These are phyloP conservation scores for Gremmenia infestans DNA, from an alignment of 2,329 filamentous ascomycete genomes.

Conservation along the genomic window DNA sequence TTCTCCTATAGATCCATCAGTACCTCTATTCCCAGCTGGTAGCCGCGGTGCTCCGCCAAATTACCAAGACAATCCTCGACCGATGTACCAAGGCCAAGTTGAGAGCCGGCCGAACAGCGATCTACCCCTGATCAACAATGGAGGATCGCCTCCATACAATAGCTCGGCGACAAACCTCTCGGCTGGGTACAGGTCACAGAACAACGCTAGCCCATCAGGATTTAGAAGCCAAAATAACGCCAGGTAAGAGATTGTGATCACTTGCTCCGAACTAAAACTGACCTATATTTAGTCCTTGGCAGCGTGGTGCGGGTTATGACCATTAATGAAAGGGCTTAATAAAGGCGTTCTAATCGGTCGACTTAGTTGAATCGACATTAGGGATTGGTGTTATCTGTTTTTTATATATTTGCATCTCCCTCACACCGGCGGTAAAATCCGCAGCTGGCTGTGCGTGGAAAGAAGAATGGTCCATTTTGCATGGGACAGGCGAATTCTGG, in stretches of 20 bases:
- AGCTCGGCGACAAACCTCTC: conserved; percentile 32
- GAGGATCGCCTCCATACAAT: conserved; percentile 25
- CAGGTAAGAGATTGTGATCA: conserved; percentile 36
- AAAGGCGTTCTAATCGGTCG: conserved; percentile 23
- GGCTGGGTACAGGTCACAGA: conserved; percentile 34
- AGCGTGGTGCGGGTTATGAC: conserved; percentile 52
- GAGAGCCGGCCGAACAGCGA: conserved; percentile 24
- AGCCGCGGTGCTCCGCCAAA: conserved; percentile 30
- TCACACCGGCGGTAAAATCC: conserved; percentile 11
- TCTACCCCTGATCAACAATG: conserved; percentile 18
- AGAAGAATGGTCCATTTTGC: conserved; percentile 10
- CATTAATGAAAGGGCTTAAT: conserved; percentile 35
- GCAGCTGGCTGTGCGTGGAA: conserved; percentile 25
- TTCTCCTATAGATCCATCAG: conserved; percentile 46
- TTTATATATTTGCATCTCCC: conserved; percentile 19
- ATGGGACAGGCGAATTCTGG: conserved; percentile 9
- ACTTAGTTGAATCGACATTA: conserved; percentile 16
- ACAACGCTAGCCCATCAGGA: conserved; percentile 38
- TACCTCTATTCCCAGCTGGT: conserved; percentile 45
- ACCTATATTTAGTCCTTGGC: conserved; percentile 44
- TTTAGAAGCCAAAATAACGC: conserved; percentile 40
- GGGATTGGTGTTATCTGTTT: conserved; percentile 29
- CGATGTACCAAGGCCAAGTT: conserved; percentile 21
- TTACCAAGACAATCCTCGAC: conserved; percentile 26
- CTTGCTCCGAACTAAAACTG: conserved; percentile 15